Evolutionary conservation across 2,329 filamentous ascomycete species (phyloP).

Genomic region (Pseudogymnoascus sp.): DNA sequence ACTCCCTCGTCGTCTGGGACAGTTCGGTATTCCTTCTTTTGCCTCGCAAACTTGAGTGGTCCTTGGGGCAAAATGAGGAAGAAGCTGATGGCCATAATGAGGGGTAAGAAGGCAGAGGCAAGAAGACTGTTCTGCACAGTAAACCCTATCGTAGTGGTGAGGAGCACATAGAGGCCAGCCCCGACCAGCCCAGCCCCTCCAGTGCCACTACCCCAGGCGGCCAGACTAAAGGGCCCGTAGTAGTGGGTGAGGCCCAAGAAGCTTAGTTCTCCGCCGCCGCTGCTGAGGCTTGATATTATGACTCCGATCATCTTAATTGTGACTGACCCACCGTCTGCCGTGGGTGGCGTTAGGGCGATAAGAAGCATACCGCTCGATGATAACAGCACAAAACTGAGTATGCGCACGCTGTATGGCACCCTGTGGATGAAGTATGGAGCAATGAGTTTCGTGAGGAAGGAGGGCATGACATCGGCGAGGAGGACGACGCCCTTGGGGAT

Average conservation of each 20-base stretch:
- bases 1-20: slow-evolving; percentile 36
- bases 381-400: slow-evolving; percentile 63
- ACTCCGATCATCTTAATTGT: slow-evolving; percentile 73
- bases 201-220: slow-evolving; percentile 87
- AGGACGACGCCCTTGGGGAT: slow-evolving; percentile 89
- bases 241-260: slow-evolving; percentile 89
- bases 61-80: slow-evolving; percentile 68
- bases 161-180: slow-evolving; percentile 75
- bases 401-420: slow-evolving; percentile 69
- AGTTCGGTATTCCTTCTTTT: slow-evolving; percentile 44
- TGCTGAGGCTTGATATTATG: slow-evolving; percentile 73
- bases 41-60: slow-evolving; percentile 44
- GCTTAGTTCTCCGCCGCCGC: slow-evolving; percentile 80
- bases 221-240: slow-evolving; percentile 79
- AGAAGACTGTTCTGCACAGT: slow-evolving; percentile 67
- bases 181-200: slow-evolving; percentile 82
- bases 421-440: slow-evolving; percentile 91
- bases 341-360: slow-evolving; percentile 67
- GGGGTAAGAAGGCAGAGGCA: slow-evolving; percentile 68
- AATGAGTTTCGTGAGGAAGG: slow-evolving; percentile 77
- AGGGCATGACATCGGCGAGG: slow-evolving; percentile 84
- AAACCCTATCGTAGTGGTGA: slow-evolving; percentile 73
- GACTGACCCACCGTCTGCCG: slow-evolving; percentile 50
- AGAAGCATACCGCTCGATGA: slow-evolving; percentile 84
- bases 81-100: slow-evolving; percentile 78